phyloP scores from a whole-genome alignment of 306 rosid species.

The Hylodesmum podocarpum region DNA sequence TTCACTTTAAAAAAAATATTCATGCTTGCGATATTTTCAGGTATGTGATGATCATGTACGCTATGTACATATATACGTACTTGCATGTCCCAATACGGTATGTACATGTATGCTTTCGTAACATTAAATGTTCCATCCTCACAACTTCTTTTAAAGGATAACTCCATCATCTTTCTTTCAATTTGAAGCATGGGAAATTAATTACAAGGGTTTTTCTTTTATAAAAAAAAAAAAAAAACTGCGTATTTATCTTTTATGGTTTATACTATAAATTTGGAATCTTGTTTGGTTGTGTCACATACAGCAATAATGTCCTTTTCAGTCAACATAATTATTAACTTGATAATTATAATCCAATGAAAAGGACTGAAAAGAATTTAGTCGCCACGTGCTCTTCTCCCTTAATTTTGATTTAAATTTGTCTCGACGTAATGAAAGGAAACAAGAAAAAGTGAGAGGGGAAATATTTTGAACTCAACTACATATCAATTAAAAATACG shows the following conservation, averaged over 20 bases:
- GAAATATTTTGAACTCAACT: no score
- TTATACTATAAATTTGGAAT: background rate
- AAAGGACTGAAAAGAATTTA: background rate
- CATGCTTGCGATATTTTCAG: background rate
- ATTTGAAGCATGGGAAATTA: background rate
- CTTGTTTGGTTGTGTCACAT: background rate
- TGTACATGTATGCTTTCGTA: background rate
- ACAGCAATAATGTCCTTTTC: background rate
- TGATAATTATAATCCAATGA: background rate
- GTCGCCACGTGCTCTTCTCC: background rate
- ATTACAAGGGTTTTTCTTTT: no score
- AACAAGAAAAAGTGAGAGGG: no score
- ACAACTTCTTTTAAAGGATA: background rate
- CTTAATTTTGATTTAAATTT: background rate
- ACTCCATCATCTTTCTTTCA: background rate
- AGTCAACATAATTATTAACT: background rate
- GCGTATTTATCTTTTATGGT: no score
- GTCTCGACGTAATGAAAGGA: no score
- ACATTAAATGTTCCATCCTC: background rate
- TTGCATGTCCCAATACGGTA: background rate
- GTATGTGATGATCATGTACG: background rate
- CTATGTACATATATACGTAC: background rate
- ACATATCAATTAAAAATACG: no score
- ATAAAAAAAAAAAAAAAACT: background rate
- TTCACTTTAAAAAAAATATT: no score